Evolutionary conservation across 495 filamentous ascomycete genomes (phyloP).

Genomic region (Aspergillus ellipticus): DNA sequence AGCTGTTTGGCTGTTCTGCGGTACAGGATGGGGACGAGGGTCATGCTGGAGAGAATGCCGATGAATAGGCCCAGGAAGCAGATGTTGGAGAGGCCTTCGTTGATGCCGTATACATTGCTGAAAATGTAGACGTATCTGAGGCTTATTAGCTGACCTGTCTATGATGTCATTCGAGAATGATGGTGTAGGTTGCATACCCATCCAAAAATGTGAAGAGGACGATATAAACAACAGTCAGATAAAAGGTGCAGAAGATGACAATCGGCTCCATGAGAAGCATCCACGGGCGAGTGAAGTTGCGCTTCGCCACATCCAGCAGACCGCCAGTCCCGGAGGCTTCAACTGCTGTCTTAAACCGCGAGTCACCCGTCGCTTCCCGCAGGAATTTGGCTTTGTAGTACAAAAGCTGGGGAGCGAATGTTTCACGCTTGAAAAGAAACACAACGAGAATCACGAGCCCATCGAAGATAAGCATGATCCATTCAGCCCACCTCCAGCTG

Average conservation of each 20-base stretch:
- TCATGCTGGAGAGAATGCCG: conserved; percentile 45
- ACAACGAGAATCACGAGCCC: conserved; percentile 31
- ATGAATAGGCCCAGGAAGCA: conserved; percentile 53
- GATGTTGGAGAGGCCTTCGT: conserved; percentile 45
- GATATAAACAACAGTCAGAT: conserved; percentile 56
- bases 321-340: conserved; percentile 28
- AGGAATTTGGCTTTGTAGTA: conserved; percentile 44
- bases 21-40: conserved; percentile 48
- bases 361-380: conserved; percentile 37
- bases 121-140: conserved; percentile 48
- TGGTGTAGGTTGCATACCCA: no score
- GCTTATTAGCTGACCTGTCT: not conserved
- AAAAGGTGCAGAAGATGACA: conserved; percentile 47
- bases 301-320: conserved; percentile 24
- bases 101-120: conserved; percentile 48
- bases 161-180: not conserved
- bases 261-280: conserved; percentile 39
- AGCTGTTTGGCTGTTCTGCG: conserved; percentile 8
- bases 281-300: conserved; percentile 38
- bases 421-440: conserved; percentile 43
- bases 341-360: conserved; percentile 32
- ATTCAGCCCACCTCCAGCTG: conserved; percentile 43
- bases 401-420: conserved; percentile 42
- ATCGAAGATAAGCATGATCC: conserved; percentile 41
- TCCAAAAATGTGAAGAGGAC: conserved; percentile 59